Evolutionary conservation across 306 rosid genomes (phyloP).

Genomic region (Casuarina cunninghamiana): DNA sequence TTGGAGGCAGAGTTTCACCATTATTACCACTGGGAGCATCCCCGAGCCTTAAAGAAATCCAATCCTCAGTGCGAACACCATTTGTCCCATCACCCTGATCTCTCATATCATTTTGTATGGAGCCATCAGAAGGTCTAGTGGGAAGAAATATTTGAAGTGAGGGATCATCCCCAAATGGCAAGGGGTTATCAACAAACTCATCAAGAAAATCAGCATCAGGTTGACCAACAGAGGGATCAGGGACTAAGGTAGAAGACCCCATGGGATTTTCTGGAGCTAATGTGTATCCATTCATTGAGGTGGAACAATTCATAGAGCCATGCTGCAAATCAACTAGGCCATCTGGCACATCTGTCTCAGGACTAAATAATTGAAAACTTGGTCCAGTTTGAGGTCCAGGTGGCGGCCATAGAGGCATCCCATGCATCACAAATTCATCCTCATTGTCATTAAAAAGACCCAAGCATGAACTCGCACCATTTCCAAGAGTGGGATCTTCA

Average conservation of each 20-base stretch:
- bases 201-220: constrained; percentile 69
- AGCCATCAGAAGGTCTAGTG: constrained; percentile 72
- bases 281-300: constrained; percentile 72
- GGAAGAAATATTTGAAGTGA: constrained; percentile 98
- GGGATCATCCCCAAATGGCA: constrained; percentile 88
- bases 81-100: constrained; percentile 71
- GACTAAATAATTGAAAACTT: constrained; percentile 77
- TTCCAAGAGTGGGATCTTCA: constrained; percentile 59
- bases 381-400: constrained; percentile 69
- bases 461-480: constrained; percentile 63
- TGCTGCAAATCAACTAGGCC: constrained; percentile 63
- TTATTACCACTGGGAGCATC: constrained; percentile 63
- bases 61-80: constrained; percentile 79
- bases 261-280: constrained; percentile 61
- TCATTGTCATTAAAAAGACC: constrained; percentile 62
- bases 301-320: constrained; percentile 62
- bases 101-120: constrained; percentile 69
- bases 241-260: constrained; percentile 54
- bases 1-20: constrained; percentile 48
- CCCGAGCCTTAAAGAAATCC: constrained; percentile 95
- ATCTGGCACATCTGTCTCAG: constrained; percentile 77
- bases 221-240: constrained; percentile 53
- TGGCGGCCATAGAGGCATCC: constrained; percentile 62
- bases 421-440: constrained; percentile 67
- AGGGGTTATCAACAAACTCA: constrained; percentile 87